Evolutionary conservation across 2,329 filamentous ascomycete species (phyloP), one percentile per base, ranked within the genome.

Genomic region (Beauveria australis): DNA sequence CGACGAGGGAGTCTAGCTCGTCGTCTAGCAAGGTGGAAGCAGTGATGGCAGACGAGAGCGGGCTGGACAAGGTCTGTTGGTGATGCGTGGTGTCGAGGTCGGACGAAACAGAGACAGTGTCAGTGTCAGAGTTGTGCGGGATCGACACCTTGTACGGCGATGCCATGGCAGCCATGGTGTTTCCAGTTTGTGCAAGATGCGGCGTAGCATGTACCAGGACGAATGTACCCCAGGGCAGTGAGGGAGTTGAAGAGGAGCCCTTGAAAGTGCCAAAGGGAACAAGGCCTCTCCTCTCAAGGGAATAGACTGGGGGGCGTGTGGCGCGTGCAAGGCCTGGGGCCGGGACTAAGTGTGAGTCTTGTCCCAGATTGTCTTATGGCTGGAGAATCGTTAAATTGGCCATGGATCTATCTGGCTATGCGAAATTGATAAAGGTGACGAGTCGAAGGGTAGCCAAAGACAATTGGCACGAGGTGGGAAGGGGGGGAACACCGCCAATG

Each of bases 31-130:
- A 14, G 10, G 10, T 22, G 5, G 46, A 51, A 46, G 44, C 22
- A 12, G 22, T 18, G 14, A 30, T 40, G 44, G 44, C 22, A 40
- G 52, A 7, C 19, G 51, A 19, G 30, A 26, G 41, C 41, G n/a
- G 33, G 51, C 12, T 41, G 19, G 53, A 48, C n/a, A 46, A 9
- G 53, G 24, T 19, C 3, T 48, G 49, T 19, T 33, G 48, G 28
- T 26, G 48, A 40, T 53, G 33, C 24, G 41, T 46, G 53, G 26
- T 47, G 48, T 58, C 46, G 43, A 51, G 47, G 44, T 47, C 37
- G 47, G 46, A 54, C 53, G 53, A 52, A 49, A 74, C 73, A 73
- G 69, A 70, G 53, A 67, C 68, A 66, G 73, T 73, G 67, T 75
- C 74, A 72, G 74, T 69, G 64, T 66, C 66, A 60, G 64, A 64